A percentile compares a stretch with the other conserved stretches of the same genome.
phyloP scores from a whole-genome alignment of 306 rosid genomes.

The Ormosia emarginata region DNA sequence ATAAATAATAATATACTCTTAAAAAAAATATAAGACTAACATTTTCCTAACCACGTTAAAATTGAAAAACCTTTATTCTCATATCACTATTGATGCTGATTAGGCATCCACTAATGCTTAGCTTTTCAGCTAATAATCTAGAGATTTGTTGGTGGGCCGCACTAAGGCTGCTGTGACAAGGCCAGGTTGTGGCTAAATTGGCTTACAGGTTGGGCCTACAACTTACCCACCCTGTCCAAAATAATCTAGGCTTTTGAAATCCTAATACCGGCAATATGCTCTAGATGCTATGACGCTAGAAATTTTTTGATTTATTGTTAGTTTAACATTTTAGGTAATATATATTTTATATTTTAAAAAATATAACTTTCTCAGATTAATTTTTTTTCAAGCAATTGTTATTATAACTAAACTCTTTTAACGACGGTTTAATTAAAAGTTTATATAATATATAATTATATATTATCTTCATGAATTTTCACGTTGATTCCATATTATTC shows the following conservation, averaged over 20 bases:
- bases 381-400: neutral
- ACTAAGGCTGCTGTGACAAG: neutral
- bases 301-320: neutral
- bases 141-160: slow-evolving; percentile 25
- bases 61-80: neutral
- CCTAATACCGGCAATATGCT: slow-evolving; percentile 25
- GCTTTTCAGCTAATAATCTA: slow-evolving; percentile 23
- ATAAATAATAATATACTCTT: too few species aligned
- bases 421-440: neutral
- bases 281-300: slow-evolving; percentile 9
- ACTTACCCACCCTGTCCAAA: slow-evolving; percentile 33
- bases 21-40: too few species aligned
- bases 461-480: neutral
- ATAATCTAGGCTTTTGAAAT: slow-evolving; percentile 7
- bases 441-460: neutral
- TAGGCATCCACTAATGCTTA: slow-evolving; percentile 38
- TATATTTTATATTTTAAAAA: neutral
- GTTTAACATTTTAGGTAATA: neutral
- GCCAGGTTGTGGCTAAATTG: slow-evolving; percentile 34
- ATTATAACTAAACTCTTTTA: neutral
- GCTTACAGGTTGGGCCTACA: slow-evolving; percentile 36
- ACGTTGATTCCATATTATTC: neutral
- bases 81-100: slow-evolving; percentile 29
- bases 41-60: slow-evolving; percentile 18
- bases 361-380: neutral